Percentiles rank a stretch among this genome's conserved stretches.
Conservation (phyloP, 1,284 basidiomycete species). For the Stygiomarasmius scandens region DNA sequence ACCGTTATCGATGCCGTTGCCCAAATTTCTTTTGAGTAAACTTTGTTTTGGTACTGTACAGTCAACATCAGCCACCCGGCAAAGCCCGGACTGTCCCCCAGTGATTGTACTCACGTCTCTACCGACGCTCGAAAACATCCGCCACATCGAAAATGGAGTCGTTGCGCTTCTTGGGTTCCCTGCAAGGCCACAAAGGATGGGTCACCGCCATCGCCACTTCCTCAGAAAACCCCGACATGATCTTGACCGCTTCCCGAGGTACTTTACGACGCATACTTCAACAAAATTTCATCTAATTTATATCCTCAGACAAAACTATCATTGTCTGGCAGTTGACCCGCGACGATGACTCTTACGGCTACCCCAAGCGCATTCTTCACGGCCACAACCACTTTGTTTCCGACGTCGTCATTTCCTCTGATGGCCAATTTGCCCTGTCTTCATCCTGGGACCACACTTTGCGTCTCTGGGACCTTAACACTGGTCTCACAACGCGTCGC, state of each 20-base stretch:
- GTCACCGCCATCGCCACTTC: conserved; percentile 96
- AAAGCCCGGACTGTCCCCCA: too few species aligned
- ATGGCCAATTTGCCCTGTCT: conserved; percentile 99
- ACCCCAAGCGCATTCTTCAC: conserved; percentile 96
- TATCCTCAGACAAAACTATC: conserved; percentile 91
- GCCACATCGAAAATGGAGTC: conserved; percentile 68
- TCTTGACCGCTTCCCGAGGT: conserved; percentile 96
- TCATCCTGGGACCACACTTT: conserved; percentile 99
- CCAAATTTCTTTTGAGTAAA: too few species aligned
- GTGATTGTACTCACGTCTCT: too few species aligned
- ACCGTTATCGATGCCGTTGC: too few species aligned
- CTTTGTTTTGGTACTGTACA: too few species aligned
- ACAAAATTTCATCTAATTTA: conserved; percentile 24
- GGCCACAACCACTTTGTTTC: conserved; percentile 99
- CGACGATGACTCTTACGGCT: conserved; percentile 91
- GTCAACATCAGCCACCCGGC: too few species aligned
- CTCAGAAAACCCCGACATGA: conserved; percentile 96
- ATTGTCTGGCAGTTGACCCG: conserved; percentile 99
- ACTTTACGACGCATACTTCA: conserved; percentile 29
- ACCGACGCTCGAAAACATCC: too few species aligned
- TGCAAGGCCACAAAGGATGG: conserved; percentile 96
- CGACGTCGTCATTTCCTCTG: conserved; percentile 97
- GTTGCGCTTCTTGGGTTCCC: conserved; percentile 89
- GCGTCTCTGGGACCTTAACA: conserved; percentile 98
- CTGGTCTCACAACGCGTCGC: conserved; percentile 89